Percentiles rank a stretch among this genome's conserved stretches.
Evolutionary conservation across 2,329 filamentous ascomycete genomes (phyloP).

Genomic region (Trichoderma simmonsii): DNA sequence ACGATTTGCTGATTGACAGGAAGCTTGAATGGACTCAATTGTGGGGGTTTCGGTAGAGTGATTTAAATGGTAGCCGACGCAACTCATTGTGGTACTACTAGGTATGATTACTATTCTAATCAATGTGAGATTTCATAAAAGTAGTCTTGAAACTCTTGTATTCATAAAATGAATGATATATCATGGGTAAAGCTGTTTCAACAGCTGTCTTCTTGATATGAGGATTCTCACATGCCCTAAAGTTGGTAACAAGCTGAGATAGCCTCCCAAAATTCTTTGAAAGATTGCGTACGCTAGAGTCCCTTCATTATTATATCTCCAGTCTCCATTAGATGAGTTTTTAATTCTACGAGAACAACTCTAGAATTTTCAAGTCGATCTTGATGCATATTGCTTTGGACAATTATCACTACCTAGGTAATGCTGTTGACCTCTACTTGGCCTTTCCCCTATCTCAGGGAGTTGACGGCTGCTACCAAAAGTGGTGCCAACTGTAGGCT

Average conservation of each 20-base stretch:
- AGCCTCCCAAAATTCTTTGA: too few species aligned
- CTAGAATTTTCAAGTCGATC: background rate
- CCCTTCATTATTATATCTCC: background rate
- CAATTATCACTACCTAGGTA: background rate
- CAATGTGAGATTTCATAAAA: background rate
- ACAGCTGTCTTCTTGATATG: background rate
- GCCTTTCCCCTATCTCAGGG: background rate
- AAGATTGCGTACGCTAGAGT: too few species aligned
- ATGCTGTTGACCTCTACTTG: background rate
- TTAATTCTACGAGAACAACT: background rate
- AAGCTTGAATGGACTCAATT: background rate
- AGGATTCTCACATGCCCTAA: background rate
- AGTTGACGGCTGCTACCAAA: background rate
- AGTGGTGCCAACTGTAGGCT: background rate
- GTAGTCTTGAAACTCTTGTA: background rate
- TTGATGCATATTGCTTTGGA: background rate
- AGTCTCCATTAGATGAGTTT: background rate
- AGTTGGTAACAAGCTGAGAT: background rate
- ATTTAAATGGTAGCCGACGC: background rate
- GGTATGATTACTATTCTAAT: too few species aligned
- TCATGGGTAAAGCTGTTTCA: background rate
- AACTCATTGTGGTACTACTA: background rate
- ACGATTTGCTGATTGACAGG: background rate
- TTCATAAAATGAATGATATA: background rate
- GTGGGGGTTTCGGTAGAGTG: background rate